Evolutionary conservation across 1,284 basidiomycete species (phyloP).

Genomic region (Tranzscheliella williamsii): DNA sequence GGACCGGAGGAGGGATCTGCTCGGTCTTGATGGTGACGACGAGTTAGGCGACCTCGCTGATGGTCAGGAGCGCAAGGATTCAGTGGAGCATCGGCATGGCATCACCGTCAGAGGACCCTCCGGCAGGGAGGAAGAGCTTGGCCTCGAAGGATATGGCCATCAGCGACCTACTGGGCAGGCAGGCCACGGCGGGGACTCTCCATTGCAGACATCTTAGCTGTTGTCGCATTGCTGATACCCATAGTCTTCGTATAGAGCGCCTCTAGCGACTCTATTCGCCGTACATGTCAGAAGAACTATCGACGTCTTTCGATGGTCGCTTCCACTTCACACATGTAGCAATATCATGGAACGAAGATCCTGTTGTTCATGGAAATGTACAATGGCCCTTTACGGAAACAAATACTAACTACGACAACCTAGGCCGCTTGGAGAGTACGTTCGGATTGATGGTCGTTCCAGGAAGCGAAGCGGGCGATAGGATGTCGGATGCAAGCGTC

Average conservation of each 20-base stretch:
- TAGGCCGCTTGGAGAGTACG: slow-evolving; percentile 18
- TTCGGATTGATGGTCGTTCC: slow-evolving; percentile 20
- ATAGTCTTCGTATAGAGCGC: no score
- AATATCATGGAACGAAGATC: no score
- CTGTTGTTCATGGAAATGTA: no score
- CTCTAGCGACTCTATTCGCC: no score
- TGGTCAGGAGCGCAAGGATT: slow-evolving; percentile 1
- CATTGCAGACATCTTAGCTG: no score
- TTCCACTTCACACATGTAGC: no score
- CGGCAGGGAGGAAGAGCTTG: slow-evolving; percentile 28
- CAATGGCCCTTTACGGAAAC: no score
- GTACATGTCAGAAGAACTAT: no score
- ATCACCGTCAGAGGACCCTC: slow-evolving; percentile 21
- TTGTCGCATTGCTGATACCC: no score
- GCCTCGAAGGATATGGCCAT: slow-evolving; percentile 33
- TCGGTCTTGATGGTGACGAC: slow-evolving; percentile 30
- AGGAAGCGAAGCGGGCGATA: background rate
- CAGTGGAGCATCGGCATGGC: slow-evolving; percentile 12
- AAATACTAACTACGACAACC: slow-evolving; percentile 5
- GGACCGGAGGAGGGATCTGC: slow-evolving; percentile 31
- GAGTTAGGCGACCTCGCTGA: slow-evolving; percentile 8
- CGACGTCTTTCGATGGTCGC: no score
- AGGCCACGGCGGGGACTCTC: no score
- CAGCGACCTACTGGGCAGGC: slow-evolving; percentile 3
- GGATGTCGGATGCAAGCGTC: no score